Evolutionary conservation across 2,329 filamentous ascomycete genomes (phyloP).

Genomic region (Atkinsonella hypoxylon): DNA sequence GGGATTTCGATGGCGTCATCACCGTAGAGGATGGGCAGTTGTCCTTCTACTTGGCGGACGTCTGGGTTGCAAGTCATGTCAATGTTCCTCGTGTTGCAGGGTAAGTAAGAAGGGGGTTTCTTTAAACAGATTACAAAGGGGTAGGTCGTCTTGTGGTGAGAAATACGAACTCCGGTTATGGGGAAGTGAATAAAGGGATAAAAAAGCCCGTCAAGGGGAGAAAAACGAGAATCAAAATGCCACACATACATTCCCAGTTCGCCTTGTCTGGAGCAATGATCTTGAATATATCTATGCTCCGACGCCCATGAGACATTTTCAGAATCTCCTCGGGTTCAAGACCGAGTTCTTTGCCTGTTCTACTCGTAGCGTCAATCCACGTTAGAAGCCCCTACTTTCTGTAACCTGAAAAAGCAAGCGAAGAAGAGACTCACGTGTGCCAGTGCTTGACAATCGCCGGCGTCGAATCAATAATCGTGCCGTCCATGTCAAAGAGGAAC

Average conservation of each 20-base stretch:
- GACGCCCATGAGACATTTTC: constrained; percentile 78
- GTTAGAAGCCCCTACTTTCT: background rate
- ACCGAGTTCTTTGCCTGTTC: constrained; percentile 72
- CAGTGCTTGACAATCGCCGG: constrained; percentile 68
- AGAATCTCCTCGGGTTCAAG: constrained; percentile 78
- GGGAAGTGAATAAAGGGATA: too few species aligned
- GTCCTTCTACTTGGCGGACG: constrained; percentile 64
- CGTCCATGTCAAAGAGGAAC: constrained; percentile 66
- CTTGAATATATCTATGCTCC: constrained; percentile 76
- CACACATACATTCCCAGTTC: constrained; percentile 76
- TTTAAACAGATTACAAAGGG: background rate
- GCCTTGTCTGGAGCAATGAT: constrained; percentile 74
- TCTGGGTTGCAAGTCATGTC: constrained; percentile 36
- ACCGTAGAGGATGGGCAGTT: constrained; percentile 66
- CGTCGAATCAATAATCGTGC: constrained; percentile 75
- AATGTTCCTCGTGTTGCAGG: background rate
- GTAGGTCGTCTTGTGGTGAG: too few species aligned
- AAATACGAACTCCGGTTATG: too few species aligned
- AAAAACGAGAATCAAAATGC: background rate
- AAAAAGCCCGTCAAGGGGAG: background rate
- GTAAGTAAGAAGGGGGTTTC: background rate
- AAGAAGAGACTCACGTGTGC: constrained; percentile 40
- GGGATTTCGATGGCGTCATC: constrained; percentile 74
- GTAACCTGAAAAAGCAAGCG: background rate
- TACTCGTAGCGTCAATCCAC: constrained; percentile 19